Evolutionary conservation across 306 rosid species (phyloP).

Genomic region (Pterocarpus macrocarpus): DNA sequence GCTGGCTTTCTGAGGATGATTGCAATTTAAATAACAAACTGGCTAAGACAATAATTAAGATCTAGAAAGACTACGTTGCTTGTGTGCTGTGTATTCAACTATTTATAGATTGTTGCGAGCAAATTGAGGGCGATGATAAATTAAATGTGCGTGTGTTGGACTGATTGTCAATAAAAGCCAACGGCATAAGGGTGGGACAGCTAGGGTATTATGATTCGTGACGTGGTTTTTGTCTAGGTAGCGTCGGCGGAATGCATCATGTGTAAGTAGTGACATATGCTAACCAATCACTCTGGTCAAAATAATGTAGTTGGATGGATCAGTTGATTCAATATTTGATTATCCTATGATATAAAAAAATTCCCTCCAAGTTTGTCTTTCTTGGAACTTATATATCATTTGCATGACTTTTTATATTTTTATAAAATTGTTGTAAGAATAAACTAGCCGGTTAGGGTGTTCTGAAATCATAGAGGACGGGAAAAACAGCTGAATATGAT

Average conservation of each 20-base stretch:
- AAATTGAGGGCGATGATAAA: neutral
- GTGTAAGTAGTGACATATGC: slow-evolving; percentile 22
- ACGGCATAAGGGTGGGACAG: slow-evolving; percentile 45
- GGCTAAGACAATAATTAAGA: neutral
- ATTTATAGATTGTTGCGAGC: slow-evolving; percentile 50
- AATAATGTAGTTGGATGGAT: slow-evolving; percentile 9
- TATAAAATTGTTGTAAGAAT: too few species aligned
- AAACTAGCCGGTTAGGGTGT: too few species aligned
- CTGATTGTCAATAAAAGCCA: slow-evolving; percentile 48
- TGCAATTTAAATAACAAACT: neutral
- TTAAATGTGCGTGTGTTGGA: neutral
- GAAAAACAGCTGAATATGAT: too few species aligned
- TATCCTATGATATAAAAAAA: neutral
- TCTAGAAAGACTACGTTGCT: neutral
- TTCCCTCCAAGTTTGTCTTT: neutral
- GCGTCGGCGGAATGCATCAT: slow-evolving; percentile 60
- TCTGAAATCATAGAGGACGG: too few species aligned
- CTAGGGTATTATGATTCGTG: slow-evolving; percentile 4
- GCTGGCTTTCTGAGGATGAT: neutral
- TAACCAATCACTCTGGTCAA: slow-evolving; percentile 48
- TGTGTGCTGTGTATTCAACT: neutral
- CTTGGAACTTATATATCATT: neutral
- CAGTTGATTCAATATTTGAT: neutral
- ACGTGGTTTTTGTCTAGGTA: slow-evolving; percentile 52
- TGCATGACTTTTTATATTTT: neutral